Base-by-base conservation (phyloP, 1,284 basidiomycete species). In the Fomitopsis palustris region DNA sequence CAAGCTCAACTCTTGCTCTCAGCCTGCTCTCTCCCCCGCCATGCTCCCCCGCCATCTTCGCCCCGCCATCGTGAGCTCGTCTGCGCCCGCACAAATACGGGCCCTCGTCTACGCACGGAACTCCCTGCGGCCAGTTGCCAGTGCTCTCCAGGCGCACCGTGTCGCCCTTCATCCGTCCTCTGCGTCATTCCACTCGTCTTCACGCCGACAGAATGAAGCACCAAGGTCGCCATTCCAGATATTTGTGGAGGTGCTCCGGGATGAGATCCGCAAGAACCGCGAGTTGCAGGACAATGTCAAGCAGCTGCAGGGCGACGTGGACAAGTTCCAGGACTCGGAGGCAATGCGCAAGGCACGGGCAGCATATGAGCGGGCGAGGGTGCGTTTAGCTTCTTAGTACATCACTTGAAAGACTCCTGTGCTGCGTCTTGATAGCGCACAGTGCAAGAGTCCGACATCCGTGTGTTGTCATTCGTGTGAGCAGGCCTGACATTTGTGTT, bases 231-330 rank as follows among this genome's bases (percentile, higher is more conserved):
- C 97, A 1, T 98, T 98, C 72, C 89, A 93, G 74, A 96, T 93
- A 1, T 99, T 99, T 65, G 94, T 98, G 17, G 93, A 98, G 49
- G 95, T 96, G 23, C 81, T 99, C 57, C 86, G 84, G 65, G 94
- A 97, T 61, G 96, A 99, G 76, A 78, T 99, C 53, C 82, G 86
- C 72, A 98, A 98, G 82, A 96, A 94, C 72, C 82, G 94, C 66
- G 96, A 96, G 72, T 81, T 97, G 58, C 95, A 97, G 77, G 94
- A 98, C 54, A 97, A 96, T 76, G 91, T 98, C 60, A 95, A 95
- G 78, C 95, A 97, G 77, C 83, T 99, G 33, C 93, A 96, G 75
- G 97, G 97, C 66, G 95, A 98, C 74, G 96, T 97, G 39, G 93
- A 94, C 77, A 98, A 98, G 77, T 78, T 98, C 55, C 96, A 97